Evolutionary conservation across 345 rosid genomes (phyloP).

Genomic region (Citrus maxima): DNA sequence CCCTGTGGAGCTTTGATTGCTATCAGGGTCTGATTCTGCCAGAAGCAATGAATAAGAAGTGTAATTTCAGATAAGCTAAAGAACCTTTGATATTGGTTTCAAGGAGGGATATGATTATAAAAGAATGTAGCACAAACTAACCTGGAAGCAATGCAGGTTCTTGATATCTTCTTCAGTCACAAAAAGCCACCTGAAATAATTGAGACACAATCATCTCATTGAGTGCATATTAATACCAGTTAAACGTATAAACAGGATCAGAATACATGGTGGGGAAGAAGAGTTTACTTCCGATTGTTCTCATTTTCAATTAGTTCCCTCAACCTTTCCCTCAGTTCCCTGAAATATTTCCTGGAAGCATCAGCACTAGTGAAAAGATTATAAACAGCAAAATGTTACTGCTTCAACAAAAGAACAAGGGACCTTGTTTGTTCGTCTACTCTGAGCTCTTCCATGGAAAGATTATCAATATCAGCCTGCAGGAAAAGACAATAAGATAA

Average conservation of each 20-base stretch:
- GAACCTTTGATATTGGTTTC: slow-evolving; percentile 12
- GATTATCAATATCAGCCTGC: slow-evolving; percentile 80
- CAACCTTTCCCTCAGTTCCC: slow-evolving; percentile 78
- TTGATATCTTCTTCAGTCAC: slow-evolving; percentile 92
- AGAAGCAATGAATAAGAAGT: slow-evolving; percentile 19
- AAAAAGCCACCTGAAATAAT: slow-evolving; percentile 79
- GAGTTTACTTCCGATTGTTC: slow-evolving; percentile 64
- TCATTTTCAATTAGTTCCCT: slow-evolving; percentile 77
- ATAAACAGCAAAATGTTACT: slow-evolving; percentile 11
- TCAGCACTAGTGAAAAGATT: slow-evolving; percentile 31
- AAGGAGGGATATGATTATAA: neutral
- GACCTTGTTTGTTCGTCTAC: slow-evolving; percentile 88
- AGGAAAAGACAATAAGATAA: slow-evolving; percentile 19
- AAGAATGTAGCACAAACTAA: slow-evolving; percentile 20
- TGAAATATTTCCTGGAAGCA: slow-evolving; percentile 35
- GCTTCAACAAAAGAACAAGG: slow-evolving; percentile 24
- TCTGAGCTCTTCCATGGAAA: slow-evolving; percentile 60
- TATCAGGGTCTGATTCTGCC: slow-evolving; percentile 90
- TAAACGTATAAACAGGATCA: neutral
- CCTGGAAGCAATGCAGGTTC: slow-evolving; percentile 73
- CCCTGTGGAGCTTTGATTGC: slow-evolving; percentile 99
- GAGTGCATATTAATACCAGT: slow-evolving; percentile 4
- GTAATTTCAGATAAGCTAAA: slow-evolving; percentile 12
- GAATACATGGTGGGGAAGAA: slow-evolving; percentile 9
- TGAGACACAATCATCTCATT: slow-evolving; percentile 13